Conservation (phyloP, 345 rosid genomes). For the Turritis glabra region DNA sequence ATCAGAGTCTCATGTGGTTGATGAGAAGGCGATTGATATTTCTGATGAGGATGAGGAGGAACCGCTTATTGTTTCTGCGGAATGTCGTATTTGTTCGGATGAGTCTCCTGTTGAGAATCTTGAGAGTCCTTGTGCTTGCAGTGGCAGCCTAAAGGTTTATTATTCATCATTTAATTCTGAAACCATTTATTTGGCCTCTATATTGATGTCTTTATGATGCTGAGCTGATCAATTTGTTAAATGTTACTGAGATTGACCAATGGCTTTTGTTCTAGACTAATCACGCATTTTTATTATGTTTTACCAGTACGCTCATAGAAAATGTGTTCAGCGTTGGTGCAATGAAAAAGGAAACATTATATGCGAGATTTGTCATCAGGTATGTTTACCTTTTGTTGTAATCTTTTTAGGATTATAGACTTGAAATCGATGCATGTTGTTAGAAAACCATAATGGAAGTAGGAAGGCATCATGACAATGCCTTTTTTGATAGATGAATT, state of each 20-base stretch:
- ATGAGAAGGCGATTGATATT: slow-evolving; percentile 37
- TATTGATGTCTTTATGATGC: neutral
- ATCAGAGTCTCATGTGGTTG: slow-evolving; percentile 23
- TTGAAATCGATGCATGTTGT: too few species aligned
- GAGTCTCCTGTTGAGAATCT: slow-evolving; percentile 67
- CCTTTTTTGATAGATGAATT: neutral
- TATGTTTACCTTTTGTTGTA: slow-evolving; percentile 22
- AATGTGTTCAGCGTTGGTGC: slow-evolving; percentile 98
- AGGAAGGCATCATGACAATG: too few species aligned
- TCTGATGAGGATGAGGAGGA: slow-evolving; percentile 45
- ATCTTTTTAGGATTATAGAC: neutral
- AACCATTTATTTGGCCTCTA: neutral
- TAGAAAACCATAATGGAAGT: too few species aligned
- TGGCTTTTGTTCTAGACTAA: neutral
- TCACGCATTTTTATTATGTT: neutral
- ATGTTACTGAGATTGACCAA: neutral
- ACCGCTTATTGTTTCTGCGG: slow-evolving; percentile 69
- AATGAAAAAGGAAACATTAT: slow-evolving; percentile 82
- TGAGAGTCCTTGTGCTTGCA: slow-evolving; percentile 88
- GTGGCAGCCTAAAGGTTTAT: slow-evolving; percentile 85
- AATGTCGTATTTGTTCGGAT: slow-evolving; percentile 96
- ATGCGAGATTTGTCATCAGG: slow-evolving; percentile 97
- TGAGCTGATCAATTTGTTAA: neutral
- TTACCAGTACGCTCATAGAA: slow-evolving; percentile 78
- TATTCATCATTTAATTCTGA: neutral